phyloP scores from a whole-genome alignment of 2,329 filamentous ascomycete species.

The Laburnicola sp. region DNA sequence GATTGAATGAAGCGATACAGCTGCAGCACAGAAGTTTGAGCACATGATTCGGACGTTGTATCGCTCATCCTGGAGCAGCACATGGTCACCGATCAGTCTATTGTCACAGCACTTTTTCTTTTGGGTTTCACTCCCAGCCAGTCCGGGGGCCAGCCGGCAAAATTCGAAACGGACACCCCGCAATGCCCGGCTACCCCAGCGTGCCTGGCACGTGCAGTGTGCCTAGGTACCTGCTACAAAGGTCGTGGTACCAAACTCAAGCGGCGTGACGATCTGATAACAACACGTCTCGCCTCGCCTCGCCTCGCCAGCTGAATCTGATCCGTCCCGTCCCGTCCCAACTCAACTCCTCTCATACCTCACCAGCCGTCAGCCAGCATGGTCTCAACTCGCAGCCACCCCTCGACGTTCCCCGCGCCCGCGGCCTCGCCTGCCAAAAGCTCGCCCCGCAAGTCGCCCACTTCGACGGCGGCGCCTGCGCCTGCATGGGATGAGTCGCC shows the following conservation, averaged over 20 bases:
- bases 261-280: constrained; percentile 5
- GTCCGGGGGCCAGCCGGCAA: constrained; percentile 7
- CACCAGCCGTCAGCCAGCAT: constrained; percentile 22
- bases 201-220: too few species aligned
- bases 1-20: too few species aligned
- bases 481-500: constrained; percentile 9
- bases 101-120: too few species aligned
- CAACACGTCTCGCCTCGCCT: constrained; percentile 3
- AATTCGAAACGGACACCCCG: constrained; percentile 5
- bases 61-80: too few species aligned
- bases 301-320: not conserved
- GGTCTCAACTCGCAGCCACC: constrained; percentile 47
- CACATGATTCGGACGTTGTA: too few species aligned
- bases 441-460: constrained; percentile 34
- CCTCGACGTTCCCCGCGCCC: constrained; percentile 39
- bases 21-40: too few species aligned
- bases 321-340: not conserved
- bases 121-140: not conserved
- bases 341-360: not conserved
- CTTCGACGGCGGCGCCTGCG: constrained; percentile 38
- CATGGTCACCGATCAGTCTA: too few species aligned
- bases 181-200: too few species aligned
- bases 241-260: too few species aligned
- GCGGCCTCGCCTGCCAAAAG: constrained; percentile 42
- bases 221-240: too few species aligned